Conservation (phyloP, 1,284 basidiomycete genomes). For the Taiwanofungus camphoratus region DNA sequence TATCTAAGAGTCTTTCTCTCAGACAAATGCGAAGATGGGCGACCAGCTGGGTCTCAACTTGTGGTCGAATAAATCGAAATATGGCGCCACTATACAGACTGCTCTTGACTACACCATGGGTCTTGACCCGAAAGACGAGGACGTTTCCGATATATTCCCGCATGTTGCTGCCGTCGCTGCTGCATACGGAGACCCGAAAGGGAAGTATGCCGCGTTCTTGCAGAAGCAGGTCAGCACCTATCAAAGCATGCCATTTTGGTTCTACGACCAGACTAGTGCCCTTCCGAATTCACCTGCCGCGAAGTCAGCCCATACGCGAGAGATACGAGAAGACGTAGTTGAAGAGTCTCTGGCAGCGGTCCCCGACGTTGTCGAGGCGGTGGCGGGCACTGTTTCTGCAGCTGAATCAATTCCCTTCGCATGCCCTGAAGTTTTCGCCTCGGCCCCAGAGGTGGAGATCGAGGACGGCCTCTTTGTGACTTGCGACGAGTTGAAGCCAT, state of each 20-base stretch:
- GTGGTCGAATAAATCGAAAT: slow-evolving; percentile 46
- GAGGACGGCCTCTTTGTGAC: slow-evolving; percentile 44
- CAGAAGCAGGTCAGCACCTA: slow-evolving; percentile 37
- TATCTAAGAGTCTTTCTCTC: slow-evolving; percentile 2
- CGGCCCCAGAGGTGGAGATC: slow-evolving; percentile 34
- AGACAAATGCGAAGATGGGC: slow-evolving; percentile 51
- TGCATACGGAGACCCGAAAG: slow-evolving; percentile 51
- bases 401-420: slow-evolving; percentile 26
- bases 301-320: slow-evolving; percentile 14
- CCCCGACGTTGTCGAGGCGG: neutral
- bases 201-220: slow-evolving; percentile 45
- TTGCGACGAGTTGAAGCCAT: slow-evolving; percentile 39
- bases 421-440: slow-evolving; percentile 39
- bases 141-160: slow-evolving; percentile 39
- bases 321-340: slow-evolving; percentile 4
- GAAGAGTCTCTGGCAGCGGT: neutral
- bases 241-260: slow-evolving; percentile 40
- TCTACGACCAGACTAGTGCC: slow-evolving; percentile 41
- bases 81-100: slow-evolving; percentile 49
- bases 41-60: slow-evolving; percentile 46
- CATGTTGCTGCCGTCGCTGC: slow-evolving; percentile 49
- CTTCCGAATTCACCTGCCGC: slow-evolving; percentile 27
- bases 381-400: neutral
- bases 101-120: slow-evolving; percentile 51
- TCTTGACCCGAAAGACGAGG: slow-evolving; percentile 39